A percentile compares a stretch with the other conserved stretches of the same genome.
phyloP scores from a whole-genome alignment of 225 moss, liverwort and hornwort species.

The Pseudisothecium myosuroides region DNA sequence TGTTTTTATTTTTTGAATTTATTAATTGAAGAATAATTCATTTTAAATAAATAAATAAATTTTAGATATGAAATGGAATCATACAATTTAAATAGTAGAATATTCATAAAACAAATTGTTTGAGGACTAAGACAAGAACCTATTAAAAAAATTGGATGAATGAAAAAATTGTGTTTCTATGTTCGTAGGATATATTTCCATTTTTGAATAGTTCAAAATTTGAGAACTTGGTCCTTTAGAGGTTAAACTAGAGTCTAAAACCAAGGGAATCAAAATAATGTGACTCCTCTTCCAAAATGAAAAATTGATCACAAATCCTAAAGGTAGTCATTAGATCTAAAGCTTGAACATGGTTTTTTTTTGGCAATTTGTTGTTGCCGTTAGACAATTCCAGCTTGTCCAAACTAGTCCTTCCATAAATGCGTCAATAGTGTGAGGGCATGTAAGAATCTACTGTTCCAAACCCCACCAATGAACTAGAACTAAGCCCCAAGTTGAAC shows the following conservation, averaged over 20 bases:
- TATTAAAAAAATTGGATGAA: neutral
- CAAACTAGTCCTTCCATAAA: too few relatives aligned
- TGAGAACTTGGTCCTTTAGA: neutral
- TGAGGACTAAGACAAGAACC: neutral
- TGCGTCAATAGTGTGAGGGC: too few relatives aligned
- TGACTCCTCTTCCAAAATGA: fast-evolving
- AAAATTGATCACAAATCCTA: neutral
- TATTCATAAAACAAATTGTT: neutral
- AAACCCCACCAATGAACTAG: neutral
- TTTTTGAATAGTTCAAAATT: neutral
- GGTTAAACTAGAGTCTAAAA: neutral
- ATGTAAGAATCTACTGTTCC: too few relatives aligned
- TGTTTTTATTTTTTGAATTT: neutral
- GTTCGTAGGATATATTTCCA: neutral
- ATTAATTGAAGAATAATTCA: neutral
- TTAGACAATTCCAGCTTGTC: too few relatives aligned
- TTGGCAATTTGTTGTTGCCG: too few relatives aligned
- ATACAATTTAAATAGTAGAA: neutral
- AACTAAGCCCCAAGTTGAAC: neutral
- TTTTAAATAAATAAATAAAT: neutral
- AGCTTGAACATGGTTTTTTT: too few relatives aligned
- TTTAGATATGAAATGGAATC: neutral
- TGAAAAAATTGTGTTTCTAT: neutral
- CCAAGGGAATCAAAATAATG: neutral
- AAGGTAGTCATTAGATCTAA: neutral